These are phyloP conservation scores for Caryopteris hybrid DNA, from an alignment of 305 asterid species.

Conservation along the genomic window DNA sequence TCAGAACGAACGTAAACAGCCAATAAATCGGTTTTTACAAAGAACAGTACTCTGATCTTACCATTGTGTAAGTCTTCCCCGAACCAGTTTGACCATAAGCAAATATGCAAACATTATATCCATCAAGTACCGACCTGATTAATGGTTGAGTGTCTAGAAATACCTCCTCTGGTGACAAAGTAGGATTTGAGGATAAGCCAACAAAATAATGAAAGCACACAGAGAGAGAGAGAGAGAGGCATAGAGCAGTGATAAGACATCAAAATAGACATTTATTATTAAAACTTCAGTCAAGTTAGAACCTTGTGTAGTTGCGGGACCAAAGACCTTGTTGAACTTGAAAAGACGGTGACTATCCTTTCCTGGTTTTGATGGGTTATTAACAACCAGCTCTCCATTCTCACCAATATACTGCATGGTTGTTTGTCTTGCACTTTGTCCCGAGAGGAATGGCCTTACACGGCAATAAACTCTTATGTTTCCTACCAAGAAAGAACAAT, in stretches of 20 bases:
- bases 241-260: not conserved
- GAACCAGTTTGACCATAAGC: slow-evolving; percentile 99
- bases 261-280: not conserved
- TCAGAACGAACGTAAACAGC: slow-evolving; percentile 8
- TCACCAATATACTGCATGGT: slow-evolving; percentile 84
- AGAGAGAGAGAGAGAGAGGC: not conserved
- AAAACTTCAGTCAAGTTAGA: slow-evolving; percentile 15
- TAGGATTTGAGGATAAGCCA: slow-evolving; percentile 10
- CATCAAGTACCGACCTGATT: slow-evolving; percentile 94
- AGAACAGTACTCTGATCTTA: slow-evolving; percentile 24
- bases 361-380: slow-evolving; percentile 82
- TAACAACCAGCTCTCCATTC: slow-evolving; percentile 79
- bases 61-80: slow-evolving; percentile 95
- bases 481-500: slow-evolving; percentile 41
- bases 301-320: slow-evolving; percentile 92
- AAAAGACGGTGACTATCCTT: slow-evolving; percentile 80
- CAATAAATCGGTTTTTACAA: not conserved
- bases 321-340: slow-evolving; percentile 90
- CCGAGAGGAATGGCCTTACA: slow-evolving; percentile 81
- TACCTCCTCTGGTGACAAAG: slow-evolving; percentile 65
- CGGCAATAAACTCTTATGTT: slow-evolving; percentile 93
- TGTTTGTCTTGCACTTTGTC: slow-evolving; percentile 66
- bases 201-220: not conserved
- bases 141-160: slow-evolving; percentile 87
- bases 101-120: slow-evolving; percentile 91